Evolutionary conservation across 73 alveolate species (phyloP).

Genomic region (Urostyla sp.): DNA sequence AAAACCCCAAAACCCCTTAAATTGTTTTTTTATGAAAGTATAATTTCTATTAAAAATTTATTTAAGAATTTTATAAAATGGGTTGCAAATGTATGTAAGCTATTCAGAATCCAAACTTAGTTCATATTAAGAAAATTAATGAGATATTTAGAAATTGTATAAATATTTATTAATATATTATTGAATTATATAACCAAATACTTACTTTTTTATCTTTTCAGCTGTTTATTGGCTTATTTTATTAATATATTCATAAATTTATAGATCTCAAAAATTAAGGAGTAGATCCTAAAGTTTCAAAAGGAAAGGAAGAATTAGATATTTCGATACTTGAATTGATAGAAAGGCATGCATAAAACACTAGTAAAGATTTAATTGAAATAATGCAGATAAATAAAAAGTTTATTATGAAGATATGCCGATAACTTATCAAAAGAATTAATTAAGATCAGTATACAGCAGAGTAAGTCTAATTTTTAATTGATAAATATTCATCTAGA

Average conservation of each 20-base stretch:
- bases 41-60: too few species aligned
- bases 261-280: constrained; percentile 46
- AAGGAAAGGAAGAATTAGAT: constrained; percentile 12
- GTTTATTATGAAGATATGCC: constrained; percentile 14
- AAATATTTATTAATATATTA: not conserved
- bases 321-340: not conserved
- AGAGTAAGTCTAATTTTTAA: constrained; percentile 15
- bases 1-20: too few species aligned
- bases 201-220: too few species aligned
- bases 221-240: too few species aligned
- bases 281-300: not conserved
- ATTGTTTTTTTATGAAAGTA: too few species aligned
- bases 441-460: constrained; percentile 20
- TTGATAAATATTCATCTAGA: not conserved
- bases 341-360: constrained; percentile 48
- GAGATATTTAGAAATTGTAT: constrained; percentile 43
- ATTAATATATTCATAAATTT: not conserved
- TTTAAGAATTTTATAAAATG: constrained; percentile 2
- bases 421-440: not conserved
- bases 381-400: constrained; percentile 42
- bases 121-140: constrained; percentile 46
- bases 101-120: constrained; percentile 41
- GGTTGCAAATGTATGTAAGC: constrained; percentile 45
- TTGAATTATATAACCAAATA: too few species aligned
- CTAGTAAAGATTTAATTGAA: constrained; percentile 29